These are phyloP conservation scores for Anacardium occidentale DNA, from an alignment of 345 rosid genomes.

Conservation along the genomic window DNA sequence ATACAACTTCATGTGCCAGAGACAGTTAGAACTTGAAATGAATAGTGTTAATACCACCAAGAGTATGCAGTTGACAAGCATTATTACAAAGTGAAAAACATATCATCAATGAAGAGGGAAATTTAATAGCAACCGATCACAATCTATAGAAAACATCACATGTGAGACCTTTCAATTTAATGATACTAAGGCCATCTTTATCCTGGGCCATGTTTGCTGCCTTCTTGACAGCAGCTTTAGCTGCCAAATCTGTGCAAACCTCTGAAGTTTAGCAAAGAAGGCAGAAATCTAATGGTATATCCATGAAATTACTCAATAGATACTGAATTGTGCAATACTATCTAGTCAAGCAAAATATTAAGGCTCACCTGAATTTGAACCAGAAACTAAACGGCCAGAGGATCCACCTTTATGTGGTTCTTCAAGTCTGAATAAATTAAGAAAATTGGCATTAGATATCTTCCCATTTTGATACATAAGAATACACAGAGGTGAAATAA, in stretches of 20 bases:
- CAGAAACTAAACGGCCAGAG: conserved; percentile 43
- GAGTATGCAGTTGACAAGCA: background rate
- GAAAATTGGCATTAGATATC: conserved; percentile 26
- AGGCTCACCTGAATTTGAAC: conserved; percentile 40
- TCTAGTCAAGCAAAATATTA: conserved; percentile 3
- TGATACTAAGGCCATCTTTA: conserved; percentile 38
- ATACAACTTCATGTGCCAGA: background rate
- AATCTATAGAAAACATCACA: background rate
- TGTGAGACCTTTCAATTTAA: conserved; percentile 45
- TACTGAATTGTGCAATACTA: background rate
- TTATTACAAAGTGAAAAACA: background rate
- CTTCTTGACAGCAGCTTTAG: conserved; percentile 40
- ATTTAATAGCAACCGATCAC: no score
- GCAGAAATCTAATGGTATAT: conserved; percentile 9
- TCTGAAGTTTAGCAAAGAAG: conserved; percentile 32
- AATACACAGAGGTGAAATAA: conserved; percentile 10
- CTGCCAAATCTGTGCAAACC: conserved; percentile 31
- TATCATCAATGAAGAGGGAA: background rate
- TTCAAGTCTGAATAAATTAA: conserved; percentile 61
- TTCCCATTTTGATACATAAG: background rate
- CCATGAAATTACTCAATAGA: conserved; percentile 8
- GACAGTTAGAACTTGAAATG: background rate
- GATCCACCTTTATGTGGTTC: conserved; percentile 63
- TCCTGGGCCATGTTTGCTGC: conserved; percentile 36
- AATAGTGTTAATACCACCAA: background rate